phyloP scores from a whole-genome alignment of 1,139 yeast species.

The Arxiozyma slooffiae region DNA sequence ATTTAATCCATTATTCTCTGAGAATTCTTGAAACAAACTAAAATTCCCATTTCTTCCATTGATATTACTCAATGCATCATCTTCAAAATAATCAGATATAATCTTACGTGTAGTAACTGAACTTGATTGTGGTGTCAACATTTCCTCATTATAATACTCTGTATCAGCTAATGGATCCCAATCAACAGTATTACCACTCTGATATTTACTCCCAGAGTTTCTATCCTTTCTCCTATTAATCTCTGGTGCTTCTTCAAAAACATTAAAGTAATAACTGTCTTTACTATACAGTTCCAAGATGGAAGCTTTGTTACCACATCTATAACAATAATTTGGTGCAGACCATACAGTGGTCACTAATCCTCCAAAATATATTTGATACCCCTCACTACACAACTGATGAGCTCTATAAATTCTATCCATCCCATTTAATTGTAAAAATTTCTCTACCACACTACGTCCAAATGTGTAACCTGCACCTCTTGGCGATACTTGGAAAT shows the following conservation, averaged over 20 bases:
- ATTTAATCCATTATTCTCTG: not conserved
- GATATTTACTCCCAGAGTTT: no score
- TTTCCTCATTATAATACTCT: slow-evolving; percentile 3
- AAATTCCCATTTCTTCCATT: not conserved
- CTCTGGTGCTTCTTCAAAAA: slow-evolving; percentile 95
- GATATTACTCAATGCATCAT: slow-evolving; percentile 5
- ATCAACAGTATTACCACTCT: no score
- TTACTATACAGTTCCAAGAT: slow-evolving; percentile 64
- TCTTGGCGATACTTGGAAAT: slow-evolving; percentile 81
- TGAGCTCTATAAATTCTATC: slow-evolving; percentile 86
- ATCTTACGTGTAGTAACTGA: slow-evolving; percentile 13
- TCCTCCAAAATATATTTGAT: slow-evolving; percentile 83
- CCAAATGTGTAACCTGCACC: slow-evolving; percentile 99
- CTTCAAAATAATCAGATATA: slow-evolving; percentile 23
- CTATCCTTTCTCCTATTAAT: no score
- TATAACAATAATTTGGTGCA: slow-evolving; percentile 93
- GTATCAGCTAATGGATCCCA: not conserved
- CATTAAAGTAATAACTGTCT: slow-evolving; percentile 66
- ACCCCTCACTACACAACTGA: slow-evolving; percentile 93
- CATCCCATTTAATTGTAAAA: slow-evolving; percentile 67
- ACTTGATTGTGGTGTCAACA: slow-evolving; percentile 1
- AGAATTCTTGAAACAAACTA: not conserved
- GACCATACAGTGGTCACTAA: slow-evolving; percentile 94
- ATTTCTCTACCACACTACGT: slow-evolving; percentile 77
- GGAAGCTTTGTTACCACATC: slow-evolving; percentile 95